A percentile compares a stretch with the other conserved stretches of the same genome.
Evolutionary conservation across 192 early-diverging fungal species (phyloP).

Genomic region (Dissophora globulifera): DNA sequence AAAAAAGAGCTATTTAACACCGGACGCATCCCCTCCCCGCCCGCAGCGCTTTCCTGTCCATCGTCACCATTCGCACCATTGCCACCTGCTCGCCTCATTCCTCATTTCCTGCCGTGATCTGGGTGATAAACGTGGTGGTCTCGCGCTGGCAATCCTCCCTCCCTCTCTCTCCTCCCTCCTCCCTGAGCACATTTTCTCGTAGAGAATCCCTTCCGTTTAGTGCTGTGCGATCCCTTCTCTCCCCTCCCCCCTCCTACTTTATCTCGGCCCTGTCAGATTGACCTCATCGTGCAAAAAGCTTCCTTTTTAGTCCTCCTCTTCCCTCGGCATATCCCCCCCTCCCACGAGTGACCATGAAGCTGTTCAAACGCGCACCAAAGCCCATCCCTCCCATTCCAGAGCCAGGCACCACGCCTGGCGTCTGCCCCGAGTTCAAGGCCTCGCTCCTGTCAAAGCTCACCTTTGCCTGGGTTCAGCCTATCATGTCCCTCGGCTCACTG

Average conservation of each 20-base stretch:
- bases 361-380: slow-evolving; percentile 5
- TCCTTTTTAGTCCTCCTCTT: neutral
- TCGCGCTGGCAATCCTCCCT: neutral
- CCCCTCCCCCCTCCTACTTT: neutral
- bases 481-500: slow-evolving; percentile 74
- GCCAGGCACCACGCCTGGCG: slow-evolving; percentile 26
- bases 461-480: slow-evolving; percentile 71
- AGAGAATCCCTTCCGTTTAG: too few relatives aligned
- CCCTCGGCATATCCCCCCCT: neutral
- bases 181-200: neutral
- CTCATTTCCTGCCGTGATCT: too few relatives aligned
- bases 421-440: slow-evolving; percentile 64
- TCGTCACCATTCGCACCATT: neutral
- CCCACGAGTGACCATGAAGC: slow-evolving; percentile 6
- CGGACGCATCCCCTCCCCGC: too few relatives aligned
- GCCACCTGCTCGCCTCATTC: neutral
- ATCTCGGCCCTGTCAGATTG: neutral
- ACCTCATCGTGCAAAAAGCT: neutral
- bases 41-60: too few relatives aligned
- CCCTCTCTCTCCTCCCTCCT: neutral
- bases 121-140: too few relatives aligned
- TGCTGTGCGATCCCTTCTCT: too few relatives aligned
- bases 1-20: too few relatives aligned
- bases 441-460: slow-evolving; percentile 67
- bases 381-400: slow-evolving; percentile 32